Conservation (phyloP, 2,329 filamentous ascomycete genomes). For the Helminthosporium solani region DNA sequence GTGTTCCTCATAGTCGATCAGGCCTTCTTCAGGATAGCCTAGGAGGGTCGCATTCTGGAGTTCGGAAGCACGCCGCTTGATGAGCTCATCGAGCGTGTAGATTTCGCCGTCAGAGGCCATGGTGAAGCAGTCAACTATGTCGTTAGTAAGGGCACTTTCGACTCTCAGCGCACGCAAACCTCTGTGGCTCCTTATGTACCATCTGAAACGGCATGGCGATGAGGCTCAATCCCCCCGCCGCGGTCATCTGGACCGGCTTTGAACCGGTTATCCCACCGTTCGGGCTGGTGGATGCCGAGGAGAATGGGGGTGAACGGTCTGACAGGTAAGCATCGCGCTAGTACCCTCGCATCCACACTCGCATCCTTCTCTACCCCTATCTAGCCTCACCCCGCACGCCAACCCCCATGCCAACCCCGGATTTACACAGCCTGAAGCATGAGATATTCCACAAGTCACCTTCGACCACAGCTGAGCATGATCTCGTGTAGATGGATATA, state of each 20-base stretch:
- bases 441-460: background rate
- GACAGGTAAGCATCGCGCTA: too few relatives aligned
- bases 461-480: background rate
- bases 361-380: background rate
- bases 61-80: conserved; percentile 22
- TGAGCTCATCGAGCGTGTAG: conserved; percentile 28
- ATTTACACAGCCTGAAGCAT: background rate
- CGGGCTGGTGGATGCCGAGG: background rate
- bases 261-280: too few relatives aligned
- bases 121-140: too few relatives aligned
- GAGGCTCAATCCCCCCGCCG: too few relatives aligned
- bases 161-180: too few relatives aligned
- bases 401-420: background rate
- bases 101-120: conserved; percentile 8
- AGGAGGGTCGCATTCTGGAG: conserved; percentile 20
- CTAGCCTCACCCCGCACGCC: background rate
- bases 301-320: background rate
- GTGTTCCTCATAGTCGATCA: conserved; percentile 27
- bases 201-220: background rate
- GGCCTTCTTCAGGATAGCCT: conserved; percentile 24
- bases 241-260: too few relatives aligned
- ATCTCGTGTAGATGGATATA: background rate
- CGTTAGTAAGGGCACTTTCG: too few relatives aligned
- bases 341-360: background rate
- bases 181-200: background rate